Conservation (phyloP, 805 yeast species). For the Candida ponderosae region DNA sequence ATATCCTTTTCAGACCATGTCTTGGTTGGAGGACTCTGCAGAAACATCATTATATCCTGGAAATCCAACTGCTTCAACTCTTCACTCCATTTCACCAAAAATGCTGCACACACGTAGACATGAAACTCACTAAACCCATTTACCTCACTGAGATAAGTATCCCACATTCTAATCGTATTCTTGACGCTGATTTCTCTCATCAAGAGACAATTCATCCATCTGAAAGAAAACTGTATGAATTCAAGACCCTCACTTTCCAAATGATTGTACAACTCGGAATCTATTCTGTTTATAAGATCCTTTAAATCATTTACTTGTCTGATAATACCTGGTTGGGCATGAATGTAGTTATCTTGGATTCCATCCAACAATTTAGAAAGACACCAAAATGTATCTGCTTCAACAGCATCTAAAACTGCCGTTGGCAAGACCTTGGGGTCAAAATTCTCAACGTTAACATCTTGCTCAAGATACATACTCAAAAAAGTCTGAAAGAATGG, state of each 20-base stretch:
- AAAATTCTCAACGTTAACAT: constrained; percentile 42
- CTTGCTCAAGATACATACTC: constrained; percentile 48
- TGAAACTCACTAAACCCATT: constrained; percentile 87
- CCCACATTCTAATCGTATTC: constrained; percentile 94
- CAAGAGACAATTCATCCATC: constrained; percentile 97
- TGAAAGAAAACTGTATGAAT: constrained; percentile 88
- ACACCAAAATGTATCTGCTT: constrained; percentile 98
- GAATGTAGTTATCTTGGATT: constrained; percentile 94
- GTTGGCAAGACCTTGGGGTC: constrained; percentile 57
- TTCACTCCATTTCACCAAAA: constrained; percentile 78
- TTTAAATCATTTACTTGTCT: constrained; percentile 81
- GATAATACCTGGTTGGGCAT: constrained; percentile 95
- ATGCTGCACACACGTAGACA: constrained; percentile 96
- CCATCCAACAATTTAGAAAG: constrained; percentile 84
- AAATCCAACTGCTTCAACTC: constrained; percentile 80
- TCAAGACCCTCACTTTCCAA: constrained; percentile 79
- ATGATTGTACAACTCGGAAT: constrained; percentile 63
- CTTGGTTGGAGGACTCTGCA: constrained; percentile 84
- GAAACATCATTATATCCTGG: constrained; percentile 86
- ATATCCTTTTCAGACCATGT: constrained; percentile 85
- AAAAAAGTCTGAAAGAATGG: constrained; percentile 89
- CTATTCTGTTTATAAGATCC: constrained; percentile 75
- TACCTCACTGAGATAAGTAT: constrained; percentile 75
- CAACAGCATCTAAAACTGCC: constrained; percentile 60
- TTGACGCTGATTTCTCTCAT: constrained; percentile 86